These are phyloP conservation scores for Aspergillus spinulosporus DNA, from an alignment of 2,329 filamentous ascomycete species.

Conservation along the genomic window DNA sequence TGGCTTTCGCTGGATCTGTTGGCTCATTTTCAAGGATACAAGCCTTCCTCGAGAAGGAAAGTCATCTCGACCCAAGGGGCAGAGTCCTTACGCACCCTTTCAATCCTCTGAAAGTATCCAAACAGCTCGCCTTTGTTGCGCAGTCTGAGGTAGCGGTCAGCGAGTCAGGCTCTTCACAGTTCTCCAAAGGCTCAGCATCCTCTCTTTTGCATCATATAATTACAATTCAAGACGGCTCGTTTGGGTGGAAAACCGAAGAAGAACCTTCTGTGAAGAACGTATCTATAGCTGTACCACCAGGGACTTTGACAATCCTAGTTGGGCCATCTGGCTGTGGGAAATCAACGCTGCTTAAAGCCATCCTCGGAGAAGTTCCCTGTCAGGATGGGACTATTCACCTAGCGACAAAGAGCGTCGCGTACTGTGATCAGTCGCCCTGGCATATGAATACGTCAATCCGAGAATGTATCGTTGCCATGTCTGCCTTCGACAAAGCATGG, in stretches of 20 bases:
- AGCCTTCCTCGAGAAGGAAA: conserved; percentile 43
- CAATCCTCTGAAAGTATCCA: conserved; percentile 24
- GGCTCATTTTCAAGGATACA: conserved; percentile 51
- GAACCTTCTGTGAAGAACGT: conserved; percentile 45
- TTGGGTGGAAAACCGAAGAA: conserved; percentile 50
- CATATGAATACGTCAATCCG: conserved; percentile 45
- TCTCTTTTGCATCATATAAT: conserved; percentile 32
- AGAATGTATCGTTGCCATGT: conserved; percentile 43
- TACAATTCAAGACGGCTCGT: conserved; percentile 47
- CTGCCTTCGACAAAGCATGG: conserved; percentile 38
- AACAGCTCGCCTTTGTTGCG: conserved; percentile 21
- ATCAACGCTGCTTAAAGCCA: conserved; percentile 50
- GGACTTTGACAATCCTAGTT: conserved; percentile 51
- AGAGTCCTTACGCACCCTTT: conserved; percentile 16
- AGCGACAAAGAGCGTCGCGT: conserved; percentile 37
- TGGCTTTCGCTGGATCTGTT: conserved; percentile 46
- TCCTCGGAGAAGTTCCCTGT: conserved; percentile 48
- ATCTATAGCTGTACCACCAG: conserved; percentile 42
- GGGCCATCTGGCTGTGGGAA: conserved; percentile 57
- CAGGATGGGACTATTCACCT: conserved; percentile 37
- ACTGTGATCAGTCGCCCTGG: conserved; percentile 45
- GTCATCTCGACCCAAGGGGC: conserved; percentile 30
- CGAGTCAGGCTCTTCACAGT: conserved; percentile 26
- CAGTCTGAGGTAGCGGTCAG: conserved; percentile 28
- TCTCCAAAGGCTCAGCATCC: conserved; percentile 22